Conservation (phyloP, 23 red algal species). For the Gracilaria caudata region DNA sequence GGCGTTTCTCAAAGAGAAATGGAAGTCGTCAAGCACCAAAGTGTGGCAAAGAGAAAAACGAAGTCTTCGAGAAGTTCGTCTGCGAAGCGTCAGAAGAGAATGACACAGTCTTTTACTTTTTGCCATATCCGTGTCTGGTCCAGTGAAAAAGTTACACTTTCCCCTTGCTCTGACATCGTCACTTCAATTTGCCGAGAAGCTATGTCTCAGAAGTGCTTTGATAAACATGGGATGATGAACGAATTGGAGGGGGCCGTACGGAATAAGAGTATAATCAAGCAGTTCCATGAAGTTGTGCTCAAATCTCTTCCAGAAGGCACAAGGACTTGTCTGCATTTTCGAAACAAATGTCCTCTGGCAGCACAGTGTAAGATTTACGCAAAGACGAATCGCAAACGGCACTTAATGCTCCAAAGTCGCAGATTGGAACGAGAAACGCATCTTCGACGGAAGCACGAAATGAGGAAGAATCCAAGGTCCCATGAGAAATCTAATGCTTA, state of each 20-base stretch:
- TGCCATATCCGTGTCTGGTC: slow-evolving; percentile 61
- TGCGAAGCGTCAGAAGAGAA: slow-evolving; percentile 34
- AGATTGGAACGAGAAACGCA: slow-evolving; percentile 27
- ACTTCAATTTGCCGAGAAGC: slow-evolving; percentile 51
- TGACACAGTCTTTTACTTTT: slow-evolving; percentile 61
- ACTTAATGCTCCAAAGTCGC: slow-evolving; percentile 52
- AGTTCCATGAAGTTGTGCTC: slow-evolving; percentile 12
- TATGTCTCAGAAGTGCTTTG: slow-evolving; percentile 63
- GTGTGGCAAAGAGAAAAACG: slow-evolving; percentile 33
- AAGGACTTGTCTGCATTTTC: slow-evolving; percentile 60
- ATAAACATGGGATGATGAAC: slow-evolving; percentile 47
- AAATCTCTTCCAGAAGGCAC: slow-evolving; percentile 25
- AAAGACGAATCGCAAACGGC: slow-evolving; percentile 54
- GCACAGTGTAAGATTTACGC: slow-evolving; percentile 72
- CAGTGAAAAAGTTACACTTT: slow-evolving; percentile 39
- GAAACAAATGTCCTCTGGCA: slow-evolving; percentile 28
- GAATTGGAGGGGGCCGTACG: slow-evolving; percentile 33
- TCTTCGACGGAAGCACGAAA: background rate
- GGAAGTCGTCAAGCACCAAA: background rate
- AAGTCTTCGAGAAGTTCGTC: background rate
- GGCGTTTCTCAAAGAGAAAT: background rate
- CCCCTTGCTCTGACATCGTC: slow-evolving; percentile 48
- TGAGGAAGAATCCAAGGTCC: background rate
- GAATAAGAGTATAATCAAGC: slow-evolving; percentile 42
- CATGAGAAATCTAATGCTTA: background rate